Conservation (phyloP, 2,329 filamentous ascomycete genomes). For the Cladosporium sp. region DNA sequence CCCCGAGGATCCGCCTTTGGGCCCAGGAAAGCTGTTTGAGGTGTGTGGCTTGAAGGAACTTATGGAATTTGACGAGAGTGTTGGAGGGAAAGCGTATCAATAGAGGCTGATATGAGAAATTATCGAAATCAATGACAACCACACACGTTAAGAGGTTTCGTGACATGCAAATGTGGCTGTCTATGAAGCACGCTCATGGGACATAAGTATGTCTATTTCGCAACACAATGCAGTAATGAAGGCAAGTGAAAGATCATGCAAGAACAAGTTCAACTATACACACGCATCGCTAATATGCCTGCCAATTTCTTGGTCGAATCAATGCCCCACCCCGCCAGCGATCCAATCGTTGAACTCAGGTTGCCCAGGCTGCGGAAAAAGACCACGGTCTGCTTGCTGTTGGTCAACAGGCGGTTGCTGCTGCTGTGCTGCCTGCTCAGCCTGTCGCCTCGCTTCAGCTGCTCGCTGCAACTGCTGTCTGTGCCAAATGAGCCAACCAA, state of each 20-base stretch:
- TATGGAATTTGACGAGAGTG: constrained; percentile 51
- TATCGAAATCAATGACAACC: not conserved
- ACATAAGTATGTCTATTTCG: not conserved
- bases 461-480: constrained; percentile 64
- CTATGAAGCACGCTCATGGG: not conserved
- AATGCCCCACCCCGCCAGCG: constrained; percentile 66
- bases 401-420: constrained; percentile 44
- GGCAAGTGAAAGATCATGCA: not conserved
- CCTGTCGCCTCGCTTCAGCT: constrained; percentile 45
- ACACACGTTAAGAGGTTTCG: not conserved
- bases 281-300: not conserved
- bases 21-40: constrained; percentile 52
- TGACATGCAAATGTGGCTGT: not conserved
- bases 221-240: not conserved
- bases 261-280: not conserved
- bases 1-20: constrained; percentile 36
- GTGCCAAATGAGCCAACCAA: constrained; percentile 81
- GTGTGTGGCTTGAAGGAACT: constrained; percentile 54
- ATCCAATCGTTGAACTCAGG: constrained; percentile 69
- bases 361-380: constrained; percentile 67
- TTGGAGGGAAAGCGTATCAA: constrained; percentile 42
- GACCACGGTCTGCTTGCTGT: constrained; percentile 50
- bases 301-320: not conserved
- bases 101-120: constrained; percentile 2
- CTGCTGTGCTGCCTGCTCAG: constrained; percentile 29